Base-by-base conservation (phyloP, 2,329 filamentous ascomycete species). In the Tetracladium maxilliforme region DNA sequence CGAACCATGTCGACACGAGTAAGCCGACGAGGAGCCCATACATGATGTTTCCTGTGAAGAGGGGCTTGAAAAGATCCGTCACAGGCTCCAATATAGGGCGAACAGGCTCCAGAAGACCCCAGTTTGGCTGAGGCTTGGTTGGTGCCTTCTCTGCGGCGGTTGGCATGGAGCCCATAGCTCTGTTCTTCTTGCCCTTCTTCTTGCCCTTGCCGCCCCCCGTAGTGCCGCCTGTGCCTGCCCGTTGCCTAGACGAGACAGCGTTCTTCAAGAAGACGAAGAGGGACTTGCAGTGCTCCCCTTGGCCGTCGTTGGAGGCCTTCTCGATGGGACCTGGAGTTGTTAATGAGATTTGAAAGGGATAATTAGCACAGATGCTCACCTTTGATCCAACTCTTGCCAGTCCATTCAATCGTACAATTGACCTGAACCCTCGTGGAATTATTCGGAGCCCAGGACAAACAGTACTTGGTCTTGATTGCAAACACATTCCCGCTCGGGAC, bases 361-460 rank as follows among this genome's bases (percentile, higher is more conserved):
- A 17, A 28, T 34, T 16, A 34, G 25, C 19, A 23, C 22, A 16
- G 14, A 25, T 4, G 18, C 17, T 10, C 58, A 92, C 86, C 82
- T 58, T 90, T 94, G 22, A 98, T 57, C 90, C 90, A 98, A 56
- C 86, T 94, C 62, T 95, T 98, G 39, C 86, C 86, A 4, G 77
- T 76, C 92, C 92, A 98, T 44, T 98, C 92, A 21, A 94, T 80
- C 3, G 73, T 77, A 47, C 83, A 94, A 37, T 77, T 94, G 54
- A 87, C 77, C 33, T 90, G 71, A 16, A 98, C 56, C 15, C 84
- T 69, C 2, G 92, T 98, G 19, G 71, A 59, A 41, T 93, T 93
- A 33, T 74, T 76, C 25, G 90, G 73, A 4, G 75, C 84, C 90
- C 90, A 98, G 25, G 81, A 81, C 13, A 98, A 61, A 43, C 92